phyloP scores from a whole-genome alignment of 176 grass and related monocot species.

The Bromus sterilis region DNA sequence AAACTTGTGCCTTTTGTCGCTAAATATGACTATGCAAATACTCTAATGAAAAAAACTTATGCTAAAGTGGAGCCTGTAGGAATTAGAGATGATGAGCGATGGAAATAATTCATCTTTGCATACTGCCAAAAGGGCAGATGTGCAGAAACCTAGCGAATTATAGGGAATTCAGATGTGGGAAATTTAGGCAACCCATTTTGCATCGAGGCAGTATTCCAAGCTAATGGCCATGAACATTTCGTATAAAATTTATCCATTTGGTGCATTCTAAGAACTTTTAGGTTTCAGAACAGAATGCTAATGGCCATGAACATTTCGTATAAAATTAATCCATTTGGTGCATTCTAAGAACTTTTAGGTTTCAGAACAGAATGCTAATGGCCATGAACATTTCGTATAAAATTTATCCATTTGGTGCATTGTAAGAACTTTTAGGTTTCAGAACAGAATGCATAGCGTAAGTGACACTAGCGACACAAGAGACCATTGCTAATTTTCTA shows the following conservation, averaged over 20 bases:
- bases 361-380: too few species aligned
- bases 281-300: too few species aligned
- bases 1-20: neutral
- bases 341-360: too few species aligned
- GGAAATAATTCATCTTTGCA: neutral
- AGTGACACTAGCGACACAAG: neutral
- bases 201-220: neutral
- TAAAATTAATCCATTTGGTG: too few species aligned
- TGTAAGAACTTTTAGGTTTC: neutral
- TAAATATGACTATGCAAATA: neutral
- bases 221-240: neutral
- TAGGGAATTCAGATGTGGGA: neutral
- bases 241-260: too few species aligned
- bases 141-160: neutral
- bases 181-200: neutral
- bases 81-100: neutral
- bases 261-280: too few species aligned
- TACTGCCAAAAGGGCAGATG: neutral
- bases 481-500: neutral
- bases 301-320: too few species aligned
- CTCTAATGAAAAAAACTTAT: neutral
- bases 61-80: neutral
- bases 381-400: neutral
- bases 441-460: neutral
- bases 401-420: neutral